These are phyloP conservation scores for Candida takata DNA, from an alignment of 805 yeast species.

Conservation along the genomic window DNA sequence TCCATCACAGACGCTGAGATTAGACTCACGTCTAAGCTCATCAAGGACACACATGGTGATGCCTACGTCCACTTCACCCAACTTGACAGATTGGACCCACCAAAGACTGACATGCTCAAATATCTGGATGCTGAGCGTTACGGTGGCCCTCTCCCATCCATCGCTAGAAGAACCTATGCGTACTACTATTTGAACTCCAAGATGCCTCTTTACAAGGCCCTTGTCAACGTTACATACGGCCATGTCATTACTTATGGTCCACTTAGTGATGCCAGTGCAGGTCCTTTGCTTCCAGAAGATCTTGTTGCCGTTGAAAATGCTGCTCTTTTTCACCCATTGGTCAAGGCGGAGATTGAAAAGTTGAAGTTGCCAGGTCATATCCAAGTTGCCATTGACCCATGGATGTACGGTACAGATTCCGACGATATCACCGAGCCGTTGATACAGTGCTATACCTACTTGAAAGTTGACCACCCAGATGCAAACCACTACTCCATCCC, in stretches of 20 bases:
- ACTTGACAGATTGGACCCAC: conserved; percentile 69
- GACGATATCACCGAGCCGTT: conserved; percentile 42
- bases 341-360: conserved; percentile 59
- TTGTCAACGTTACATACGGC: conserved; percentile 57
- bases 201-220: conserved; percentile 57
- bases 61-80: conserved; percentile 56
- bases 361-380: conserved; percentile 50
- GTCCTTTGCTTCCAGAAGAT: conserved; percentile 68
- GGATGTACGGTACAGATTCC: conserved; percentile 83
- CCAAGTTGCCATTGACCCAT: conserved; percentile 60
- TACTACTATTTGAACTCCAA: conserved; percentile 54
- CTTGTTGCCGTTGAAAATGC: conserved; percentile 45
- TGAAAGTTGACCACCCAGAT: conserved; percentile 60
- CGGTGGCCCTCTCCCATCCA: conserved; percentile 44
- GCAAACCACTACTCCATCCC: conserved; percentile 75
- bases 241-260: conserved; percentile 51
- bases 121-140: conserved; percentile 62
- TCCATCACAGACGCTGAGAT: conserved; percentile 53
- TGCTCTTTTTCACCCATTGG: conserved; percentile 47
- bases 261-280: conserved; percentile 56
- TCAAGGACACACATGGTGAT: conserved; percentile 51
- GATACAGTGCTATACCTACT: conserved; percentile 70
- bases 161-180: conserved; percentile 62
- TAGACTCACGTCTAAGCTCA: conserved; percentile 47
- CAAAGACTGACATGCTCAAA: conserved; percentile 62